Percentiles rank a stretch among this genome's conserved stretches.
Conservation (phyloP, 106 monocot species). For the Acanthochlamys bracteata region DNA sequence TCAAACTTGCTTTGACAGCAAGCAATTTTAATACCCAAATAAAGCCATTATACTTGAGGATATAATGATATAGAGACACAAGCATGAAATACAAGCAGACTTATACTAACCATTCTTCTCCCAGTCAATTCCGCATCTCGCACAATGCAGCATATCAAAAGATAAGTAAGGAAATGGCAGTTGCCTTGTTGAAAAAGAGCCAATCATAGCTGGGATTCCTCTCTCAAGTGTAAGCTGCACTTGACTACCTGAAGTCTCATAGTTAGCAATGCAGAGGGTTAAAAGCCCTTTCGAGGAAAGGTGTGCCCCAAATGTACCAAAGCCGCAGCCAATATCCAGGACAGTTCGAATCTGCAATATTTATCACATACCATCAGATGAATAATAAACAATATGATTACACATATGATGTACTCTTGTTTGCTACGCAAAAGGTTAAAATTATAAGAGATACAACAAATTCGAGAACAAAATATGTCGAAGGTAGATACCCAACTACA, state of each 20-base stretch:
- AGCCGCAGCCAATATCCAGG: slow-evolving; percentile 93
- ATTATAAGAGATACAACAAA: too few relatives aligned
- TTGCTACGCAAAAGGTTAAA: too few relatives aligned
- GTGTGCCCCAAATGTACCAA: slow-evolving; percentile 93
- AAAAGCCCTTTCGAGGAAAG: slow-evolving; percentile 71
- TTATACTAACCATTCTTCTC: slow-evolving; percentile 51
- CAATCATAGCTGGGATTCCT: slow-evolving; percentile 92
- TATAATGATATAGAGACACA: too few relatives aligned
- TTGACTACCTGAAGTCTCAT: slow-evolving; percentile 87
- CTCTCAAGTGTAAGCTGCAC: slow-evolving; percentile 94
- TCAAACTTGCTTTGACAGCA: too few relatives aligned
- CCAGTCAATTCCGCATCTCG: slow-evolving; percentile 79
- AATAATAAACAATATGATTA: neutral
- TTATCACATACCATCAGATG: neutral
- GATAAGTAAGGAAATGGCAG: slow-evolving; percentile 79
- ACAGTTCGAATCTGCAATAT: slow-evolving; percentile 74
- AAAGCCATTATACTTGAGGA: too few relatives aligned
- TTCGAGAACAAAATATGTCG: too few relatives aligned
- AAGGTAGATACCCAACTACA: too few relatives aligned
- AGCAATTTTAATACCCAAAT: too few relatives aligned
- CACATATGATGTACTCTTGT: neutral
- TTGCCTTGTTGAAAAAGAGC: slow-evolving; percentile 64
- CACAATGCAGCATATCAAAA: slow-evolving; percentile 96
- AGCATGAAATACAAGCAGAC: too few relatives aligned
- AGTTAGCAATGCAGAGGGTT: slow-evolving; percentile 86